Base-by-base conservation (phyloP, 2,329 filamentous ascomycete genomes). In the Sporothrix variecibatus region DNA sequence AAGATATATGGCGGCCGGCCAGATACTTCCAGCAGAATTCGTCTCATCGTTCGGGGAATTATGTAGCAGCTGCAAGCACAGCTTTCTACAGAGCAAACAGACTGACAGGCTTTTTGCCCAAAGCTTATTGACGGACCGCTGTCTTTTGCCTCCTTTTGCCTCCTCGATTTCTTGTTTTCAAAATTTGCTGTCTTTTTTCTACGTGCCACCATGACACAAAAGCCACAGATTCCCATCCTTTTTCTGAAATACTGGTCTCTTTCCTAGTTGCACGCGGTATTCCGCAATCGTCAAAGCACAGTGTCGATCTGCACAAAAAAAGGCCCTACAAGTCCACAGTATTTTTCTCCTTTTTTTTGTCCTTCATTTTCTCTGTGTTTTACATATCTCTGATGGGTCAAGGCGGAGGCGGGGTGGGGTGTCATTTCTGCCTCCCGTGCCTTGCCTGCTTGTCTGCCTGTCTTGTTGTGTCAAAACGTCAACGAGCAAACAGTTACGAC, bases 1-100 rank as follows among this genome's bases (percentile, higher is more conserved):
- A 60, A 1, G 3, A 34, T 60, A 34, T 20, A 60, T 17, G 56
- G 17, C 56, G 56, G 28, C 56, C 56, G 28, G n/a, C 56, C 28
- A n/a, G 34, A 34, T 23, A 40, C 58, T 64, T 64, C 58, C 34
- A 46, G 15, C 49, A 58, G 69, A 3, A 34, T 46, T 60, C 53
- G 69, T 71, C 69, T 60, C 69, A 71, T 31, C 34, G 20, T 11
- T 56, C 28, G 56, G 56, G 17, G 17, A 60, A 60, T 64, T 9
- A 40, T 11, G 58, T 40, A 31, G 31, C 58, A 38, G 7, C 31
- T 38, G 28, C 34, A 64, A 64, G 34, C 28, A 34, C 56, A 60
- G 23, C 46, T 7, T 17, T n/a, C 46, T 51, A 15, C 34, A 5
- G 34, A 5, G 34, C 8, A 34, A 34, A 17, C 15, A 49, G 46